Conservation (phyloP, 2,329 filamentous ascomycete species). For the Proliferodiscus dingleyae region DNA sequence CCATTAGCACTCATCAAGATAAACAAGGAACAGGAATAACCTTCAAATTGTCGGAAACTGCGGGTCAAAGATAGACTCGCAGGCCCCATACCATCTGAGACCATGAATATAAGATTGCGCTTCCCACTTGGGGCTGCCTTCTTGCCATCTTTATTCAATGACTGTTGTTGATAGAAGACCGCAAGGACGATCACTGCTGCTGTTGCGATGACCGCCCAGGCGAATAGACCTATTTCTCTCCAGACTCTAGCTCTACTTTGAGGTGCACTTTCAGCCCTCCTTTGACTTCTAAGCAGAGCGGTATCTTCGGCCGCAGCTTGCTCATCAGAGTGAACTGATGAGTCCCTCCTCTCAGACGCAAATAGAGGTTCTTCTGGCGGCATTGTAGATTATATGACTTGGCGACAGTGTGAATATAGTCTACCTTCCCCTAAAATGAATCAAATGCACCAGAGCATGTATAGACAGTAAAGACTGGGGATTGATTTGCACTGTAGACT, state of each 20-base stretch:
- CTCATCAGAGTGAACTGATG: slow-evolving; percentile 51
- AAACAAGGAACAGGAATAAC: slow-evolving; percentile 20
- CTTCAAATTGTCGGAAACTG: slow-evolving; percentile 74
- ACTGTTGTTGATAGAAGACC: slow-evolving; percentile 70
- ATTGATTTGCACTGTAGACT: no score
- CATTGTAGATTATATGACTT: slow-evolving; percentile 15
- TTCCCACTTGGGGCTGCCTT: slow-evolving; percentile 52
- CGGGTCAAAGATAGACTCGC: slow-evolving; percentile 83
- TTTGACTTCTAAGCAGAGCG: slow-evolving; percentile 30
- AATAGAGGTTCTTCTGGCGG: slow-evolving; percentile 28
- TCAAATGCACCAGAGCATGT: no score
- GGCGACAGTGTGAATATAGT: neutral
- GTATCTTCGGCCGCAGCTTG: slow-evolving; percentile 44
- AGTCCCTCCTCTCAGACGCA: slow-evolving; percentile 39
- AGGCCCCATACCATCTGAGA: slow-evolving; percentile 97
- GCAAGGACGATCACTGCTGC: slow-evolving; percentile 73
- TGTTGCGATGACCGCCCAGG: slow-evolving; percentile 79
- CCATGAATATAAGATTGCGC: slow-evolving; percentile 97
- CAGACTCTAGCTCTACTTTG: slow-evolving; percentile 49
- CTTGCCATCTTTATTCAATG: slow-evolving; percentile 29
- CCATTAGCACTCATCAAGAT: neutral
- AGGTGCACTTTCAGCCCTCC: slow-evolving; percentile 20
- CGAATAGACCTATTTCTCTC: slow-evolving; percentile 72
- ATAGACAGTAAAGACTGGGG: no score
- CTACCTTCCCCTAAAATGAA: no score